phyloP scores from a whole-genome alignment of 495 filamentous ascomycete genomes.

The Neurospora sp. region DNA sequence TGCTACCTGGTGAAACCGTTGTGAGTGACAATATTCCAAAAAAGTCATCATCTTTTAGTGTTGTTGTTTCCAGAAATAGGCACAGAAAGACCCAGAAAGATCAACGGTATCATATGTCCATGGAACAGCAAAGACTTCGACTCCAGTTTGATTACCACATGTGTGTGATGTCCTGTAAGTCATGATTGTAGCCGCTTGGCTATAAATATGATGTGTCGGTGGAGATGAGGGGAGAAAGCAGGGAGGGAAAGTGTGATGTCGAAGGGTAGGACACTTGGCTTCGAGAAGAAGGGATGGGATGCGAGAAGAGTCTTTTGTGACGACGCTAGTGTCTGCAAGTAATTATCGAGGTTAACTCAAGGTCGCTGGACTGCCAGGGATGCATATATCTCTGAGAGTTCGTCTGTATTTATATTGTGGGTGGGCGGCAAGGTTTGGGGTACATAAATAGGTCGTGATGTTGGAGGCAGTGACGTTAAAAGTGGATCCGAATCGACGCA shows the following conservation, averaged over 20 bases:
- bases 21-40: background rate
- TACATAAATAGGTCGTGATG: background rate
- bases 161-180: background rate
- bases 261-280: background rate
- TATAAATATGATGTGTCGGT: background rate
- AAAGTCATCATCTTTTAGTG: background rate
- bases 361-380: background rate
- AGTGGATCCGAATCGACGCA: constrained; percentile 16
- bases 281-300: background rate
- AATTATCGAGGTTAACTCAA: background rate
- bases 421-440: background rate
- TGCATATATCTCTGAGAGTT: background rate
- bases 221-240: background rate
- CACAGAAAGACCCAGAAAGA: background rate
- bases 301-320: background rate
- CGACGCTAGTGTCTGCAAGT: background rate
- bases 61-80: background rate
- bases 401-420: background rate
- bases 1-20: background rate
- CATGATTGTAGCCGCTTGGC: background rate
- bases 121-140: background rate
- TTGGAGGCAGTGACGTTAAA: constrained; percentile 13
- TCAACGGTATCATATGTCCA: background rate
- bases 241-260: background rate
- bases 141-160: background rate